Evolutionary conservation across 2,329 filamentous ascomycete genomes (phyloP), one percentile per base, ranked within the genome.

Genomic region (Aureobasidium mangrovei): DNA sequence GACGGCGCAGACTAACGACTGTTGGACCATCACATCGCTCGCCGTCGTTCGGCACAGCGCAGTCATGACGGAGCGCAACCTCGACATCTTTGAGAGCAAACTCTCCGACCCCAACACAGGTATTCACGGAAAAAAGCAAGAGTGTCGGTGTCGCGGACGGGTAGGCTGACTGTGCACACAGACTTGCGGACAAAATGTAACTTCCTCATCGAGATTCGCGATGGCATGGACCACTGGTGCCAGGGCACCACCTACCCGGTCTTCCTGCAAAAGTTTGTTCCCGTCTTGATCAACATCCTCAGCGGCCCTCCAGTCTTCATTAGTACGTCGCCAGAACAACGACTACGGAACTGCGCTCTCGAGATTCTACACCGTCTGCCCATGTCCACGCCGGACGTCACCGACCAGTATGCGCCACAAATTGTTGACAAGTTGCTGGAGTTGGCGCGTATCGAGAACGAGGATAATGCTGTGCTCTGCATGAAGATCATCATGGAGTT

Each of bases 401-500:
- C 96, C 71, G 91, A 97, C 68, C 86, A 85, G 0, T 94, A 91
- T 69, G 91, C 91, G 38, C 80, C 84, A 60, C 88, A 94, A 66
- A 84, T 95, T 57, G 88, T 96, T 57, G 91, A 96, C 66, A 78
- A 95, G 60, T 78, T 97, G 59, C 91, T 97, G 83, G 80, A 82
- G 53, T 75, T 98, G 56, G 90, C 97, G 57, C 84, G 85, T 61
- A 85, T 83, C 40, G 93, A 99, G 70, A 98, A 98, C 64, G 93
- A 99, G 72, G 93, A 99, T 59, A 99, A 98, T 77, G 93, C 91
- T 2, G 89, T 94, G n/a, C 75, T 98, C 59, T 96, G 91, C 68
- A 89, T 99, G 73, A 98, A 98, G 76, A 95, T 91, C 10, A 89
- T 95, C 49, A 96, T 95, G 75, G 93, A 99, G 67, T 85, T 97